phyloP scores from a whole-genome alignment of 305 asterid species.

The Fraxinus dipetala region DNA sequence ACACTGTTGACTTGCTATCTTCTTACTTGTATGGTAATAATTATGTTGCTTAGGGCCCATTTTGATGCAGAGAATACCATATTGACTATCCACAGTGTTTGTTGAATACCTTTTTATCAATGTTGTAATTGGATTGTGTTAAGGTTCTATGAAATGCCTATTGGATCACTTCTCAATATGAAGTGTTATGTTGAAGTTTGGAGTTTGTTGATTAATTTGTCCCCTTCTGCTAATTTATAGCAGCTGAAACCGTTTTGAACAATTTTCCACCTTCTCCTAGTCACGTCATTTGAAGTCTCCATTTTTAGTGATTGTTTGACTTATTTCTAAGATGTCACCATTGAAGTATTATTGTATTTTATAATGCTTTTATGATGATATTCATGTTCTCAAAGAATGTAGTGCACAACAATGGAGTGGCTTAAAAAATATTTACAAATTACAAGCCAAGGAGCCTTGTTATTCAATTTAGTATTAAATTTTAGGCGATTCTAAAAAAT shows the following conservation, averaged over 20 bases:
- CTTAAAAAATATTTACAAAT: neutral
- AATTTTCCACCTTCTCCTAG: neutral
- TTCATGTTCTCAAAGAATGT: neutral
- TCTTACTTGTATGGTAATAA: neutral
- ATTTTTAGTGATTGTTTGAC: neutral
- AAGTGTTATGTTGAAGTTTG: neutral
- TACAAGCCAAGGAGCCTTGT: neutral
- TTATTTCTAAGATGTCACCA: slow-evolving; percentile 7
- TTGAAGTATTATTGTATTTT: slow-evolving; percentile 6
- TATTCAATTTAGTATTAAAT: slow-evolving; percentile 13
- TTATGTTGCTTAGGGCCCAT: neutral
- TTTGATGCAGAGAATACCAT: neutral
- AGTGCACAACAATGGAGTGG: neutral
- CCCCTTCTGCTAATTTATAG: neutral
- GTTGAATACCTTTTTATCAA: neutral
- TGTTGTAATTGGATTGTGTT: too few relatives aligned
- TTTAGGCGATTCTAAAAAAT: neutral
- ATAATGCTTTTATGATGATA: neutral
- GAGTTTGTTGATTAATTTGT: neutral
- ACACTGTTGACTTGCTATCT: neutral
- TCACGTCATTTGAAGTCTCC: neutral
- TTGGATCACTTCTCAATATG: neutral
- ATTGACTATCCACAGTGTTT: neutral
- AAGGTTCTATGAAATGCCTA: slow-evolving; percentile 1
- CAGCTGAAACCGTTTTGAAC: neutral